phyloP scores from a whole-genome alignment of 163 green algal species.

The Chlorella variabilis region DNA sequence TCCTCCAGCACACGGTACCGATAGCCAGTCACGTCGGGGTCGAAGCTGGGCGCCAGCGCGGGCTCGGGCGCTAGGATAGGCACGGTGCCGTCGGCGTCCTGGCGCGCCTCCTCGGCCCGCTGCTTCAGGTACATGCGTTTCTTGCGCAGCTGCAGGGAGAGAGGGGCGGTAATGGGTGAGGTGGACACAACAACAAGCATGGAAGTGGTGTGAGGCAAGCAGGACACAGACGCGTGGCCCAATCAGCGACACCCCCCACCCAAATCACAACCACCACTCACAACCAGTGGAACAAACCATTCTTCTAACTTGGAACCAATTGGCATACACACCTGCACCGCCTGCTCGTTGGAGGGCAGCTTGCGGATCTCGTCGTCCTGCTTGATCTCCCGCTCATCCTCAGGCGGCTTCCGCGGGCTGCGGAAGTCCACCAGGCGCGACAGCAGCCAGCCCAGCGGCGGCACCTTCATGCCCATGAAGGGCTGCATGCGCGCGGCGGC shows the following conservation, averaged over 20 bases:
- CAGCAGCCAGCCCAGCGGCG: constrained; percentile 57
- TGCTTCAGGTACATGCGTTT: constrained; percentile 53
- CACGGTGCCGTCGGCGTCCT: constrained; percentile 44
- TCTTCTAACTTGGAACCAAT: too few relatives aligned
- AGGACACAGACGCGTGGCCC: too few relatives aligned
- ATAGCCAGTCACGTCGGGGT: constrained; percentile 70
- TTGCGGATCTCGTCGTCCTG: constrained; percentile 53
- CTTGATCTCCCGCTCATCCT: constrained; percentile 64
- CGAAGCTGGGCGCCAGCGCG: constrained; percentile 74
- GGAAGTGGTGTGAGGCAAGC: too few relatives aligned
- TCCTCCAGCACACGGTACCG: constrained; percentile 79
- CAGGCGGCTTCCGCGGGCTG: constrained; percentile 61
- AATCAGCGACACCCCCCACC: too few relatives aligned
- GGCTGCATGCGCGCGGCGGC: not conserved
- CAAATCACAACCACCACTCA: too few relatives aligned
- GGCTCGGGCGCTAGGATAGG: constrained; percentile 67
- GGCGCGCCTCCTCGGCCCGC: constrained; percentile 51
- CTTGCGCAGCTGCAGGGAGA: constrained; percentile 44
- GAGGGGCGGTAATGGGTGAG: too few relatives aligned
- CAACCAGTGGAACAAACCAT: too few relatives aligned
- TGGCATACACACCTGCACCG: constrained; percentile 27
- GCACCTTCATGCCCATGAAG: constrained; percentile 52
- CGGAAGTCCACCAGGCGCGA: constrained; percentile 54
- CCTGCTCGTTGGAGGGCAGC: constrained; percentile 41
- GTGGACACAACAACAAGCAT: too few relatives aligned